phyloP scores from a whole-genome alignment of 805 yeast species.

The Barnettozyma botsteinii region DNA sequence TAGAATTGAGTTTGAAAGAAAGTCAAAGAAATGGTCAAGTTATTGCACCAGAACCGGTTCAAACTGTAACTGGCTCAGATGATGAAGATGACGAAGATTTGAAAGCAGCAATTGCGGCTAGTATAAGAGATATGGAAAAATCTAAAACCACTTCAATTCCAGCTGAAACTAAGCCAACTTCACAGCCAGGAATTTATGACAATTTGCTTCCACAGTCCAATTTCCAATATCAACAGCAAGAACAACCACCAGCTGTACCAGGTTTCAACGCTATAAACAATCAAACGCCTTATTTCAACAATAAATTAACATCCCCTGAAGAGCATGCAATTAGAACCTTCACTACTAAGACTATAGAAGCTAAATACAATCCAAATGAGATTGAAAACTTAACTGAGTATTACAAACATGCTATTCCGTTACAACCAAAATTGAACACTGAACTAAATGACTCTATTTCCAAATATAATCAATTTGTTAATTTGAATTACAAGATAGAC shows the following conservation, averaged over 20 bases:
- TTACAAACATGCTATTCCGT: conserved; percentile 50
- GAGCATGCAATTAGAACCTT: conserved; percentile 66
- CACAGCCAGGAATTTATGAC: conserved; percentile 15
- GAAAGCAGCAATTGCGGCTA: conserved; percentile 92
- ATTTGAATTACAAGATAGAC: conserved; percentile 72
- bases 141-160: conserved; percentile 15
- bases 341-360: conserved; percentile 54
- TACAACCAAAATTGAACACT: conserved; percentile 65
- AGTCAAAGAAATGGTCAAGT: conserved; percentile 26
- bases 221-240: conserved; percentile 6
- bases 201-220: conserved; percentile 15
- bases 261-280: conserved; percentile 16
- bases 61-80: conserved; percentile 5
- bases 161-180: conserved; percentile 9
- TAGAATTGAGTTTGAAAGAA: conserved; percentile 72
- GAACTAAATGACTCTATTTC: conserved; percentile 52
- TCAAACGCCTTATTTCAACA: conserved; percentile 14
- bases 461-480: conserved; percentile 60
- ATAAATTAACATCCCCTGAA: conserved; percentile 43
- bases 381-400: conserved; percentile 51
- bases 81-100: conserved; percentile 82
- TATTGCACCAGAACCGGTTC: conserved; percentile 12
- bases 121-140: conserved; percentile 64
- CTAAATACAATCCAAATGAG: conserved; percentile 16
- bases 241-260: conserved; percentile 2